Conservation (phyloP, 345 rosid species). For the Eucalyptus paniculata region DNA sequence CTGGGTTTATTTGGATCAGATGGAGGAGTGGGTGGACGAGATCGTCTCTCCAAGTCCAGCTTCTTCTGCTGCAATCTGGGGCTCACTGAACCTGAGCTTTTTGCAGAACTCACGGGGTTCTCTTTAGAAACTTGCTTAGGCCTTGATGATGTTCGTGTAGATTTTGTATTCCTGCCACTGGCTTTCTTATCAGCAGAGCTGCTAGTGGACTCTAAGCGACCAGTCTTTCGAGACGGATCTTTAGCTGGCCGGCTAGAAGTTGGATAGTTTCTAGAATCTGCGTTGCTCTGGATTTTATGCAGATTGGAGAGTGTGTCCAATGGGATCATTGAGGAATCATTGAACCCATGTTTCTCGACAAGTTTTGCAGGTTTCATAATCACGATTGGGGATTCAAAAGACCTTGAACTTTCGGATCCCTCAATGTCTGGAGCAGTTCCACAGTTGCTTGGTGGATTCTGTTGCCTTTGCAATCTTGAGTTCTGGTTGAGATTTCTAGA, state of each 20-base stretch:
- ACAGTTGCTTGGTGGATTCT: constrained; percentile 2
- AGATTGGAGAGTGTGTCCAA: constrained; percentile 32
- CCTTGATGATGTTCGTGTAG: constrained; percentile 28
- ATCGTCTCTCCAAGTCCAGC: constrained; percentile 52
- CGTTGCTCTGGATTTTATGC: constrained; percentile 24
- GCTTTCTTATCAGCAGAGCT: constrained; percentile 41
- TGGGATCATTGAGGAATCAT: constrained; percentile 44
- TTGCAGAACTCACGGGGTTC: constrained; percentile 15
- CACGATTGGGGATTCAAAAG: constrained; percentile 81
- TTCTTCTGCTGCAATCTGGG: constrained; percentile 80
- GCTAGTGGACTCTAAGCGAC: constrained; percentile 18
- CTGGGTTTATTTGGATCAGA: constrained; percentile 51
- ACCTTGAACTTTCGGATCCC: constrained; percentile 23
- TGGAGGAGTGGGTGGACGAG: constrained; percentile 83
- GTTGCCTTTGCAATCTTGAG: constrained; percentile 13
- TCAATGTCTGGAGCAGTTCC: constrained; percentile 13
- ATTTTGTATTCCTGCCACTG: constrained; percentile 18
- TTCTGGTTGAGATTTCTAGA: constrained; percentile 20
- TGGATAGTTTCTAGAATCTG: constrained; percentile 22
- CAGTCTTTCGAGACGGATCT: constrained; percentile 32
- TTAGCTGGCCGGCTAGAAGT: constrained; percentile 18
- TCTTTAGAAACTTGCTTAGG: constrained; percentile 39
- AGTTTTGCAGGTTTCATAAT: constrained; percentile 93
- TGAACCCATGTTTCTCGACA: constrained; percentile 47
- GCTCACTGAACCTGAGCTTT: constrained; percentile 60